These are phyloP conservation scores for Colletotrichum scovillei DNA, from an alignment of 2,329 filamentous ascomycete species.

Conservation along the genomic window DNA sequence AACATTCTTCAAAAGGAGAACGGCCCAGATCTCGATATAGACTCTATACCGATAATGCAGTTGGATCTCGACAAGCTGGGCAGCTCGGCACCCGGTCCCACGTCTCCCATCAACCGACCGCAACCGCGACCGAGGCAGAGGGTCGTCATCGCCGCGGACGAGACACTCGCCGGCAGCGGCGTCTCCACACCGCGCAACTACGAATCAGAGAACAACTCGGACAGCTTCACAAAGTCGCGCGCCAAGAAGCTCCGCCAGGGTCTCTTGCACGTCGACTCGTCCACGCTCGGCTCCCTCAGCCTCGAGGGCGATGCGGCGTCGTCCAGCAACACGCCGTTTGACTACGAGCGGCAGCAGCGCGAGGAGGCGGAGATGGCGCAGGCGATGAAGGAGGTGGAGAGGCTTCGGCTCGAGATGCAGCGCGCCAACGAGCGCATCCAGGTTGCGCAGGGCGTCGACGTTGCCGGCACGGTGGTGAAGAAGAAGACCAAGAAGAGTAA, in stretches of 20 bases:
- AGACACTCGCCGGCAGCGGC: constrained; percentile 71
- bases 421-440: constrained; percentile 80
- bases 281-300: constrained; percentile 78
- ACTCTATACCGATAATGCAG: constrained; percentile 96
- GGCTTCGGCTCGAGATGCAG: constrained; percentile 89
- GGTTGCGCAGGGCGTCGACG: constrained; percentile 74
- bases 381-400: constrained; percentile 90
- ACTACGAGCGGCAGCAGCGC: constrained; percentile 74
- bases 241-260: constrained; percentile 66
- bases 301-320: constrained; percentile 65
- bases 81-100: constrained; percentile 39
- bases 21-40: constrained; percentile 85
- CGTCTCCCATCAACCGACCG: constrained; percentile 45
- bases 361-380: constrained; percentile 91
- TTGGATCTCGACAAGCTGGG: constrained; percentile 76
- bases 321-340: constrained; percentile 51
- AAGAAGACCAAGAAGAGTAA: constrained; percentile 76
- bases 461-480: constrained; percentile 73
- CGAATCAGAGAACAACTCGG: constrained; percentile 65
- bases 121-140: constrained; percentile 63
- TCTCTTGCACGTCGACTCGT: constrained; percentile 88
- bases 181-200: constrained; percentile 61
- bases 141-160: constrained; percentile 78
- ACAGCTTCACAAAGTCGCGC: constrained; percentile 60
- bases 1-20: constrained; percentile 79